A percentile compares a stretch with the other conserved stretches of the same genome.
phyloP scores from a whole-genome alignment of 2,329 filamentous ascomycete genomes.

The Fusarium redolens region DNA sequence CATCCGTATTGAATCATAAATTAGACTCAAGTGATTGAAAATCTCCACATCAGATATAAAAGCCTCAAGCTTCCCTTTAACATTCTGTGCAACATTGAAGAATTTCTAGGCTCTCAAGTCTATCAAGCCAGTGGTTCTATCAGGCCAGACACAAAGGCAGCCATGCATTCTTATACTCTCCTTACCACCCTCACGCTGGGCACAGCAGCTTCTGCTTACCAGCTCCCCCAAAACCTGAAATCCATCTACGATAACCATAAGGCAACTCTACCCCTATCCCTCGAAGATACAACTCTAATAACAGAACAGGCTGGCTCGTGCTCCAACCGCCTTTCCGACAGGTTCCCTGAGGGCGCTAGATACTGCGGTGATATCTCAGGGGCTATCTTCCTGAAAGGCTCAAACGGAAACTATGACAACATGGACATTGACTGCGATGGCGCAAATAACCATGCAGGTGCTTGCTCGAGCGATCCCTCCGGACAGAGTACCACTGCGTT shows the following conservation, averaged over 20 bases:
- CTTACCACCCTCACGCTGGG: not conserved
- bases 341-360: not conserved
- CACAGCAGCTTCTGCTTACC: not conserved
- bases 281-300: rapidly evolving
- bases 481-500: constrained; percentile 55
- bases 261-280: rapidly evolving
- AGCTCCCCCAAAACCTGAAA: not conserved
- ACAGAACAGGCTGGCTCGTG: not conserved
- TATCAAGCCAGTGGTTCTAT: not conserved
- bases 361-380: not conserved
- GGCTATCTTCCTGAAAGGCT: constrained; percentile 55
- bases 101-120: not conserved
- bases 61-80: rapidly evolving
- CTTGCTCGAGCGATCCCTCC: constrained; percentile 26
- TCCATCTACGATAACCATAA: not conserved
- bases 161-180: not conserved
- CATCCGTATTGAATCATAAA: rapidly evolving
- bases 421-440: constrained; percentile 71
- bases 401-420: constrained; percentile 57
- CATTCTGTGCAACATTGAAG: not conserved
- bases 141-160: no score
- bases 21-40: no score
- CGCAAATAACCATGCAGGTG: constrained; percentile 51
- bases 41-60: not conserved
- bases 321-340: not conserved